These are phyloP conservation scores for Ulvella scutata DNA, from an alignment of 139 green algal genomes.

Conservation along the genomic window DNA sequence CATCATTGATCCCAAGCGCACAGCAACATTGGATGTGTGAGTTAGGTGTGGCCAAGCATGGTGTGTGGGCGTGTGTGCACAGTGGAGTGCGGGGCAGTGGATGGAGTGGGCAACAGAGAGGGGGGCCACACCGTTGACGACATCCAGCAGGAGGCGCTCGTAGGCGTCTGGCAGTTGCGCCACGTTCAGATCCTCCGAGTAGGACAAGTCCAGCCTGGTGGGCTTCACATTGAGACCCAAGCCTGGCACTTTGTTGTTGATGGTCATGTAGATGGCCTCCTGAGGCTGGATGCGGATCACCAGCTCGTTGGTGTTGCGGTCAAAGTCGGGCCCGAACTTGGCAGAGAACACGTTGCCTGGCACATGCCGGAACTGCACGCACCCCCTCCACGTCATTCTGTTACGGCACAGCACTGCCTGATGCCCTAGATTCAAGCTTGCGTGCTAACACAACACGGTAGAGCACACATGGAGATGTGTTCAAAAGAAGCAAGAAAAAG, in stretches of 20 bases:
- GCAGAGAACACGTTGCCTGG: constrained; percentile 78
- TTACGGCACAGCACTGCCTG: background rate
- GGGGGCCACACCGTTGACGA: constrained; percentile 75
- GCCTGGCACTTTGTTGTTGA: constrained; percentile 99
- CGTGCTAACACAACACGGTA: background rate
- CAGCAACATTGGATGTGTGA: no score
- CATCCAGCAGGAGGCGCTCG: constrained; percentile 95
- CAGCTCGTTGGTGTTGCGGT: constrained; percentile 87
- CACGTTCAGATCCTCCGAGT: constrained; percentile 34
- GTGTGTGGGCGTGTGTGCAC: no score
- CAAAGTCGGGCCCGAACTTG: constrained; percentile 62
- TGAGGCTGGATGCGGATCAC: constrained; percentile 97
- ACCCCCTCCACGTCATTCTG: background rate
- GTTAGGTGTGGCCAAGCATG: no score
- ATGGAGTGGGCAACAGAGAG: background rate
- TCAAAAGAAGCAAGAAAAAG: no score
- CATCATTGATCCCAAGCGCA: no score
- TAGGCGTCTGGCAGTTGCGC: constrained; percentile 83
- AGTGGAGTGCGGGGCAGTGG: background rate
- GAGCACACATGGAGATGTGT: no score
- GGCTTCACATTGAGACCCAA: constrained; percentile 82
- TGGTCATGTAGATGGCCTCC: constrained; percentile 96
- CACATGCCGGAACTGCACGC: constrained; percentile 77
- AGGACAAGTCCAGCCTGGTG: constrained; percentile 86
- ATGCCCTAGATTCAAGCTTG: background rate